Evolutionary conservation across 371 early-diverging fungal species (phyloP), one percentile per base, ranked within the genome.

Genomic region (Mucor mucedo): DNA sequence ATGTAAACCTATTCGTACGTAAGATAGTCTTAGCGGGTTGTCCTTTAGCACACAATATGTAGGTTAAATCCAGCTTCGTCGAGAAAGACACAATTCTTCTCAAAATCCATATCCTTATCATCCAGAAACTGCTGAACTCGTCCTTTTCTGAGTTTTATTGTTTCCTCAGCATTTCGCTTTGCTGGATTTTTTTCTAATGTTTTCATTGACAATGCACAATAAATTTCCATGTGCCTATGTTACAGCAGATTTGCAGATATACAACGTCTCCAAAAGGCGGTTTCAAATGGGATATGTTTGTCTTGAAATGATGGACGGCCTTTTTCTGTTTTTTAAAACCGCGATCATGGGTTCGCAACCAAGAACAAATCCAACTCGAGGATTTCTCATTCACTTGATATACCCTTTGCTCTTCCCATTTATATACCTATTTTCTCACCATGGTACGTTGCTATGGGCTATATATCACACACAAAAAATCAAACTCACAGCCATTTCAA

Each of bases 1-100:
- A 50, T 4, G 59, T 55, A 16, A 60, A 50, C 52, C 58, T 59
- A 38, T 42, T 47, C 3, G 45, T 45, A 16, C 16, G 45, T 16
- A 45, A n/a, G 16, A 45, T 45, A n/a, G 45, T 16, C 45, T 45
- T 45, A 16, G 27, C 45, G 5, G 45, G 45, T 16, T 16, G 5
- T 16, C 27, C 45, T 16, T 45, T 45, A 6, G 14, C 16, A 45
- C 16, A 14, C 7, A 45, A 45, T 45, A 45, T 45, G 45, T 2
- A 45, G 45, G 45, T 45, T 45, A 16, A 45, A 45, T 16, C 45
- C 45, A 2, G 45, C 16, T 45, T 45, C 45, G 16, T 45, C 45
- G 3, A 45, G 45, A 45, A 45, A 45, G 3, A 45, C 45, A 45
- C 45, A 14, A 7, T 45, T 45, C 5, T 3, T 50, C 30, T 50